Base-by-base conservation (phyloP, 1,284 basidiomycete species). In the Papiliotrema terrestris region DNA sequence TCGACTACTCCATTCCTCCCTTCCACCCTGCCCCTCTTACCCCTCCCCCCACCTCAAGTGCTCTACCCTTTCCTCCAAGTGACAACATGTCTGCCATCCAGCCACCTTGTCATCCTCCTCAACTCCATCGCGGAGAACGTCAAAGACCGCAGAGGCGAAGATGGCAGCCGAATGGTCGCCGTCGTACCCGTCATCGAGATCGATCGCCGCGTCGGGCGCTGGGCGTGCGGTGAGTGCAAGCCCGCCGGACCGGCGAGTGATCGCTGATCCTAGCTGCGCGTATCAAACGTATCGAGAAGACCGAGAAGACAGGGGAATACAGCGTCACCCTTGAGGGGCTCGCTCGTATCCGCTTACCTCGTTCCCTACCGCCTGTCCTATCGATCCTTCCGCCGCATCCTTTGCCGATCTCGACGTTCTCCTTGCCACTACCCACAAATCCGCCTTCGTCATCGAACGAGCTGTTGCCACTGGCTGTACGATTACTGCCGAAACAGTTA, bases 161-260 rank as follows among this genome's bases (percentile, higher is more conserved):
- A 47, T 51, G 32, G 56, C 41, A 2, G 55, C 49, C 2, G 54
- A 50, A 36, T 49, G 53, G n/a, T 74, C 17, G 73, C 67, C 1
- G 68, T 68, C 37, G 66, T 73, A 3, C 73, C 73, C 20, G 73
- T 73, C 17, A 53, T 62, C 15, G 71, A 74, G 29, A 62, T 63
- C 48, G 71, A 74, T 55, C 55, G 70, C 22, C 65, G 73, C 35
- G 61, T 73, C 4, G 69, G 70, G 17, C 56, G 73, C 39, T 74
- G 73, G 73, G 73, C 67, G 3, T 66, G 63, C 49, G 72, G 72
- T 71, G 54, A 55, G 69, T 66, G 6, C 9, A 5, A 2, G 36
- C 26, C 43, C 37, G 17, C 4, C 49, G 2, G 13, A 41, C 39
- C 44, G 41, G n/a, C 35, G 23, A 23, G n/a, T 26, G n/a, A 26